Evolutionary conservation across 345 rosid genomes (phyloP).

Genomic region (Adansonia digitata): DNA sequence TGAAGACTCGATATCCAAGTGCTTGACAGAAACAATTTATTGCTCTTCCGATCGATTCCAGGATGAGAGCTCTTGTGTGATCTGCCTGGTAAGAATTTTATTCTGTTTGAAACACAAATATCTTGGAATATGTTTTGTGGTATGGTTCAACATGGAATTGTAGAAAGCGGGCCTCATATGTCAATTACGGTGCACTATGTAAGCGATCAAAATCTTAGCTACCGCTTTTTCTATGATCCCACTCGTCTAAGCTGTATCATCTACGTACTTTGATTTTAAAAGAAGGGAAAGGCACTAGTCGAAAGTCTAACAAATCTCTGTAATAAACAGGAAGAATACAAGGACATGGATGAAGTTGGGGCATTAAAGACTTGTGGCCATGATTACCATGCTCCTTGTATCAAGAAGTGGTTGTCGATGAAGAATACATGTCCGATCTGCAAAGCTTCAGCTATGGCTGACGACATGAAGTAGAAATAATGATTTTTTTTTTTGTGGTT

Average conservation of each 20-base stretch:
- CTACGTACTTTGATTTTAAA: not conserved
- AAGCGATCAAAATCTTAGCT: not conserved
- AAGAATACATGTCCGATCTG: too few species aligned
- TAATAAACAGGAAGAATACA: slow-evolving; percentile 63
- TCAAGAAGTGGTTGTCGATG: slow-evolving; percentile 79
- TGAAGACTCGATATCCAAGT: slow-evolving; percentile 43
- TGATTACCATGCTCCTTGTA: slow-evolving; percentile 66
- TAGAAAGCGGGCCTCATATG: not conserved
- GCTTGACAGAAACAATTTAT: slow-evolving; percentile 45
- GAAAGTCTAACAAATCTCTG: not conserved
- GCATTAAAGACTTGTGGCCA: slow-evolving; percentile 55
- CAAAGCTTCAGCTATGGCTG: slow-evolving; percentile 43
- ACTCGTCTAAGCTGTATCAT: not conserved
- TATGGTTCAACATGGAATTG: not conserved
- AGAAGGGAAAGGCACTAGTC: not conserved
- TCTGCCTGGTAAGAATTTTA: slow-evolving; percentile 65
- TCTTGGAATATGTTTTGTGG: not conserved
- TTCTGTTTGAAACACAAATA: not conserved
- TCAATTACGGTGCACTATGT: not conserved
- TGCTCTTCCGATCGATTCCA: slow-evolving; percentile 34
- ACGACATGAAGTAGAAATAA: slow-evolving; percentile 25
- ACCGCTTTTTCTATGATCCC: too few species aligned
- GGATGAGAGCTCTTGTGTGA: slow-evolving; percentile 56
- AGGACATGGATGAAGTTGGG: slow-evolving; percentile 52
- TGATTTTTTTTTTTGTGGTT: not conserved